Evolutionary conservation across 768 basidiomycete species (phyloP).

Genomic region (Hericium rajendrae): DNA sequence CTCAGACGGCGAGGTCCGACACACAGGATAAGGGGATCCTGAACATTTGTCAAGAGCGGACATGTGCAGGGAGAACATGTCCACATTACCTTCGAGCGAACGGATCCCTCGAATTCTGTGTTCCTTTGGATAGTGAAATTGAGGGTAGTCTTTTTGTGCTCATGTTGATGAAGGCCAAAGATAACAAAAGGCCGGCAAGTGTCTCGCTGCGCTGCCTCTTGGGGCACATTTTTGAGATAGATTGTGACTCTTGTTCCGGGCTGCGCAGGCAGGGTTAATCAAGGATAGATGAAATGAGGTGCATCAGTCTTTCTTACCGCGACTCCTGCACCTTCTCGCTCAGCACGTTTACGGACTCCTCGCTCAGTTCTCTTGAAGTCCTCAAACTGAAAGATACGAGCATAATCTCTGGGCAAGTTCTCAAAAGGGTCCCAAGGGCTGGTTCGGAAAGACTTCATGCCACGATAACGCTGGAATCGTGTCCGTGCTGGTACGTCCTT

Average conservation of each 20-base stretch:
- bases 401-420: slow-evolving; percentile 89
- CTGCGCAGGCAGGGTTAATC: slow-evolving; percentile 28
- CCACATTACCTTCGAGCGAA: slow-evolving; percentile 73
- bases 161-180: slow-evolving; percentile 84
- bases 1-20: slow-evolving; percentile 80
- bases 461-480: slow-evolving; percentile 88
- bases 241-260: slow-evolving; percentile 76
- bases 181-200: slow-evolving; percentile 44
- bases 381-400: slow-evolving; percentile 93
- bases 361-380: slow-evolving; percentile 84
- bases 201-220: slow-evolving; percentile 33
- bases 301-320: slow-evolving; percentile 40
- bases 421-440: slow-evolving; percentile 98
- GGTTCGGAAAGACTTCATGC: slow-evolving; percentile 85
- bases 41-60: neutral
- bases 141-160: slow-evolving; percentile 89
- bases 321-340: slow-evolving; percentile 47
- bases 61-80: neutral
- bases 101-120: slow-evolving; percentile 83
- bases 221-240: slow-evolving; percentile 66
- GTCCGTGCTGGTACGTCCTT: slow-evolving; percentile 67
- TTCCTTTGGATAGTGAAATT: slow-evolving; percentile 93
- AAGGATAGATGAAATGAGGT: neutral
- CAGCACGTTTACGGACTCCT: slow-evolving; percentile 53
- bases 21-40: slow-evolving; percentile 86